Evolutionary conservation across 768 basidiomycete species (phyloP), one percentile per base, ranked within the genome.

Genomic region (Rhizopogon sp.): DNA sequence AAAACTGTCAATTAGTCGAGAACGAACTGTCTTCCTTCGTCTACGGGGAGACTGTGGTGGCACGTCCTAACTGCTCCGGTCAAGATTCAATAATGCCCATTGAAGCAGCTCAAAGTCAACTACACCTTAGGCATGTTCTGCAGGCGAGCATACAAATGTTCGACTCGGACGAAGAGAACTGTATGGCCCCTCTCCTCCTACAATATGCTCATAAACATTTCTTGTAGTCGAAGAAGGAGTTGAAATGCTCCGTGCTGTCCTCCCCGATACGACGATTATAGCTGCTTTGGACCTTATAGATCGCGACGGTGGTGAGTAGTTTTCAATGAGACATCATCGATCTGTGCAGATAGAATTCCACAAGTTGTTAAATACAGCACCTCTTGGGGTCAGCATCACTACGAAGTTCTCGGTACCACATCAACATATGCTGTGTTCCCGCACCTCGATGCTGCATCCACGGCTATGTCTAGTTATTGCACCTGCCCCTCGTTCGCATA

Each of bases 281-380:
- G 85, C 86, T 17, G 88, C 90, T 5, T 69, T 93, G 25, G 88
- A 93, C 63, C 71, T 92, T n/a, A 74, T 91, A 43, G 90, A 93
- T 67, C 76, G 80, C 31, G 78, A 79, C 55, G 80, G 79, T 59
- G 86, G 90, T 89, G 59, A 31, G 76, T 60, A 2, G 16, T 39
- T 37, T 39, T 29, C 28, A 43, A 40, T 28, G 22, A 25, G 3
- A 7, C 33, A 11, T 22, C 22, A 29, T 39, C 33, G 13, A 2
- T 40, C 39, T n/a, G 41, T 41, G 52, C 46, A 60, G 41, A 29
- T 43, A n/a, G 10, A 16, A 28, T 14, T 35, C 41, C 35, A 29
- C 28, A 57, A 87, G 90, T 91, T 20, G 74, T 88, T 57, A 80
- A 81, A 57, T 84, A 82, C 63, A 72, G 59, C 11, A 78, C 79